Conservation (phyloP, 2,329 filamentous ascomycete genomes). For the Colletotrichum plurivorum region DNA sequence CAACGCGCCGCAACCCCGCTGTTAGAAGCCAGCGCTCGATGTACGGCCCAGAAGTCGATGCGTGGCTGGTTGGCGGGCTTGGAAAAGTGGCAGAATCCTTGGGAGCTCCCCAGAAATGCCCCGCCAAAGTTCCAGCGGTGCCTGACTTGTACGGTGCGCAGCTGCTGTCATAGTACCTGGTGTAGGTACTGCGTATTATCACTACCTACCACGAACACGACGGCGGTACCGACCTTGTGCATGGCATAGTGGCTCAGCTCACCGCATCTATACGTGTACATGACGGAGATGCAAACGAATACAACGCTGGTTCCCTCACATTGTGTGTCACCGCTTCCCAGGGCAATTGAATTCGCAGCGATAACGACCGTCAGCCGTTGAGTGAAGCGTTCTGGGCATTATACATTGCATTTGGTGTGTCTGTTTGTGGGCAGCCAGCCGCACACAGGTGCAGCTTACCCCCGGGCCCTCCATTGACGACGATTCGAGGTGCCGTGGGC, state of each 20-base stretch:
- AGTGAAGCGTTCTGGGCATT: no score
- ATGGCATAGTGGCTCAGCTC: not conserved
- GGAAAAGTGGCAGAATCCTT: slow-evolving; percentile 23
- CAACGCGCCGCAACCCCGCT: not conserved
- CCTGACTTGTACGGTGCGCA: slow-evolving; percentile 12
- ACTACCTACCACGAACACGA: no score
- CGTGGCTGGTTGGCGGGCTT: not conserved
- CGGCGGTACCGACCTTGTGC: not conserved
- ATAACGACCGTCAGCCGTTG: not conserved
- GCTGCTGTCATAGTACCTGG: not conserved
- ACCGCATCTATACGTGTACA: slow-evolving; percentile 11
- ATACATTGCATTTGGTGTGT: no score
- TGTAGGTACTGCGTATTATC: not conserved
- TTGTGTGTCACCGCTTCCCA: not conserved
- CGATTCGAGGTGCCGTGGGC: no score
- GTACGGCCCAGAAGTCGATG: slow-evolving; percentile 19
- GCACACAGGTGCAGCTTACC: not conserved
- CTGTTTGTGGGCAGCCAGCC: not conserved
- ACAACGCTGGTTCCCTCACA: not conserved
- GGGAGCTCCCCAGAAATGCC: slow-evolving; percentile 11
- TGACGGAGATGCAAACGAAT: not conserved
- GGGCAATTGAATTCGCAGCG: not conserved
- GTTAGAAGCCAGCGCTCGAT: slow-evolving; percentile 1
- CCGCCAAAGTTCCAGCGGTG: slow-evolving; percentile 22
- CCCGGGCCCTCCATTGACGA: not conserved